phyloP scores from a whole-genome alignment of 2,329 filamentous ascomycete species.

The Coniochaeta pulveracea region DNA sequence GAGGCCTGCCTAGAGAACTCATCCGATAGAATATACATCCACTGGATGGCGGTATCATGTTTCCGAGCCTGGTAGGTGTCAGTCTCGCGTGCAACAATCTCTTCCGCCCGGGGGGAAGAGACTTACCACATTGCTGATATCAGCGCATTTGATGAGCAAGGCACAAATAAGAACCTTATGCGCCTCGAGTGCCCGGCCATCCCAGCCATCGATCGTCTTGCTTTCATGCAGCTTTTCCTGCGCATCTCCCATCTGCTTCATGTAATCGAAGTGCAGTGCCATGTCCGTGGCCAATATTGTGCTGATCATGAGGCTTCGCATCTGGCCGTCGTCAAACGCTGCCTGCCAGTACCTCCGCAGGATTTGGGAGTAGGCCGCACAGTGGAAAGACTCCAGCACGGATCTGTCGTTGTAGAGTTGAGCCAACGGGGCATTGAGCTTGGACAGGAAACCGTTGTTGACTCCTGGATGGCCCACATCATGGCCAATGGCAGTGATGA shows the following conservation, averaged over 20 bases:
- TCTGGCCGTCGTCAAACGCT: conserved; percentile 64
- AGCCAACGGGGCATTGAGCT: conserved; percentile 82
- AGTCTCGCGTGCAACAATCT: no score
- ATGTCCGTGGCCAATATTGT: conserved; percentile 97
- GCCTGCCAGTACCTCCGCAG: conserved; percentile 83
- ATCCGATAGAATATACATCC: conserved; percentile 90
- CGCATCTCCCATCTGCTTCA: conserved; percentile 73
- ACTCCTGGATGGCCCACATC: conserved; percentile 96
- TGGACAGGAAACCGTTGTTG: conserved; percentile 92
- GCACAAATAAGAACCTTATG: conserved; percentile 76
- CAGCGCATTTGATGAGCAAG: conserved; percentile 91
- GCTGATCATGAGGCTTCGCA: conserved; percentile 88
- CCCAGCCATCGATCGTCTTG: conserved; percentile 61
- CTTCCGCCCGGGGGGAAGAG: no score
- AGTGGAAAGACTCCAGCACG: conserved; percentile 94
- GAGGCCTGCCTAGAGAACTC: conserved; percentile 88
- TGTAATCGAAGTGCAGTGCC: conserved; percentile 94
- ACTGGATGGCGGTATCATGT: conserved; percentile 71
- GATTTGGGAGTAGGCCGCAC: conserved; percentile 93
- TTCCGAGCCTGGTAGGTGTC: conserved; percentile 56
- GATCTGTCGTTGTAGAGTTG: conserved; percentile 96
- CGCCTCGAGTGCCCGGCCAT: conserved; percentile 62
- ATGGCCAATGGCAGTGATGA: conserved; percentile 94
- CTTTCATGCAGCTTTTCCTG: conserved; percentile 66
- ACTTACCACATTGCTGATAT: conserved; percentile 95